phyloP scores from a whole-genome alignment of 2,329 filamentous ascomycete genomes.

The Pyrenophora graminea region DNA sequence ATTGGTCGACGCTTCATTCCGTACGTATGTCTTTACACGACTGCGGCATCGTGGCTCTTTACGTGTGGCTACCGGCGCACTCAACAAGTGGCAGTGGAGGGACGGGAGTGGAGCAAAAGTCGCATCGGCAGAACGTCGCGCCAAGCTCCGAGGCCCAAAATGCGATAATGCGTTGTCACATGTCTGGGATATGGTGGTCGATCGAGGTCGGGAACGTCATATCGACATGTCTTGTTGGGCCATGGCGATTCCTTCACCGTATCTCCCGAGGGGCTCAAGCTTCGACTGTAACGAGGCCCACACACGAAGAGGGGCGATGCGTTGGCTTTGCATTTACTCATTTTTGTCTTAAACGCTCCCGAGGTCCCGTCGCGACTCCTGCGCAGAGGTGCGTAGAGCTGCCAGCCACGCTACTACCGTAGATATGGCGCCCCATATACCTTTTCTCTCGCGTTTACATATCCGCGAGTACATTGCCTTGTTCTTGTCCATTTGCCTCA shows the following conservation, averaged over 20 bases:
- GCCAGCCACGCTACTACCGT: conserved; percentile 19
- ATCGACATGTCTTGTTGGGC: background rate
- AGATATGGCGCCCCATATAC: conserved; percentile 57
- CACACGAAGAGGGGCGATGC: conserved; percentile 10
- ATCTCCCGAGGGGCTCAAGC: conserved; percentile 1
- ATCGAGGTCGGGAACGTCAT: conserved; percentile 13
- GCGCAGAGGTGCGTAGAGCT: background rate
- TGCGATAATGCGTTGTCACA: conserved; percentile 21
- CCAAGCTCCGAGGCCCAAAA: conserved; percentile 15
- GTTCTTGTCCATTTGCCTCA: conserved; percentile 78
- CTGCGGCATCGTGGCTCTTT: conserved; percentile 70
- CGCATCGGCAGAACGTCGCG: background rate
- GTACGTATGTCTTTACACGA: conserved; percentile 96
- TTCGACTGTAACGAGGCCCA: conserved; percentile 7
- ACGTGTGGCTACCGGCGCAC: conserved; percentile 1
- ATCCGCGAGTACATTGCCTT: conserved; percentile 83
- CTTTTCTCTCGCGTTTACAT: conserved; percentile 65
- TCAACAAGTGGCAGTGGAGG: conserved; percentile 7
- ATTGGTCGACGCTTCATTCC: conserved; percentile 35
- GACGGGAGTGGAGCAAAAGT: conserved; percentile 12
- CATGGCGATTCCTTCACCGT: conserved; percentile 9
- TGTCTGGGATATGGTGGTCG: conserved; percentile 14
- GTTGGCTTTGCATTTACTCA: conserved; percentile 4
- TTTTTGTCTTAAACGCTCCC: conserved; percentile 5
- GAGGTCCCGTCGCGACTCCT: background rate